These are phyloP conservation scores for Platismatia glauca DNA, from an alignment of 495 filamentous ascomycete species.

Conservation along the genomic window DNA sequence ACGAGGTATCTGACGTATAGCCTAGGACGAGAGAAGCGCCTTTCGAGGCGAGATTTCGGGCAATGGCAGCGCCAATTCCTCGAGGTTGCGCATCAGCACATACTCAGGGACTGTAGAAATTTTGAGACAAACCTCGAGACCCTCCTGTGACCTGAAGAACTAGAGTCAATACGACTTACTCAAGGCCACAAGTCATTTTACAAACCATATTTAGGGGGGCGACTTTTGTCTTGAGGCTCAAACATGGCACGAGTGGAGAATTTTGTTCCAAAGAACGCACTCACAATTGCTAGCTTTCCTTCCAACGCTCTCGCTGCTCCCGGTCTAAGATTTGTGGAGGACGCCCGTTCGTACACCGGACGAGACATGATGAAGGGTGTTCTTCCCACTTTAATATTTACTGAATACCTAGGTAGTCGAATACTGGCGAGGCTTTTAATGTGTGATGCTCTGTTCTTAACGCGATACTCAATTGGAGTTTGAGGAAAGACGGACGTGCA, in stretches of 20 bases:
- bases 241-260: neutral
- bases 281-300: slow-evolving; percentile 59
- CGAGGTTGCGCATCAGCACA: neutral
- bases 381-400: neutral
- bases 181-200: neutral
- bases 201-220: neutral
- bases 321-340: slow-evolving; percentile 23
- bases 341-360: slow-evolving; percentile 23
- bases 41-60: slow-evolving; percentile 66
- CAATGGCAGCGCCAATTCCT: slow-evolving; percentile 87
- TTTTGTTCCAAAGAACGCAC: neutral
- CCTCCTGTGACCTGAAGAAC: slow-evolving; percentile 50
- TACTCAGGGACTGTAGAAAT: neutral
- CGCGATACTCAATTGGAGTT: neutral
- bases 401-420: neutral
- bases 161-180: neutral
- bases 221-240: neutral
- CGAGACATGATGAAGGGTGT: slow-evolving; percentile 21
- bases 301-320: slow-evolving; percentile 32
- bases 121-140: slow-evolving; percentile 50
- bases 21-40: slow-evolving; percentile 61
- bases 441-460: no score
- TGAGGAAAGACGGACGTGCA: neutral
- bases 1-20: slow-evolving; percentile 56
- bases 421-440: no score